phyloP scores from a whole-genome alignment of 371 early-diverging fungal species.

The Racocetra persica region DNA sequence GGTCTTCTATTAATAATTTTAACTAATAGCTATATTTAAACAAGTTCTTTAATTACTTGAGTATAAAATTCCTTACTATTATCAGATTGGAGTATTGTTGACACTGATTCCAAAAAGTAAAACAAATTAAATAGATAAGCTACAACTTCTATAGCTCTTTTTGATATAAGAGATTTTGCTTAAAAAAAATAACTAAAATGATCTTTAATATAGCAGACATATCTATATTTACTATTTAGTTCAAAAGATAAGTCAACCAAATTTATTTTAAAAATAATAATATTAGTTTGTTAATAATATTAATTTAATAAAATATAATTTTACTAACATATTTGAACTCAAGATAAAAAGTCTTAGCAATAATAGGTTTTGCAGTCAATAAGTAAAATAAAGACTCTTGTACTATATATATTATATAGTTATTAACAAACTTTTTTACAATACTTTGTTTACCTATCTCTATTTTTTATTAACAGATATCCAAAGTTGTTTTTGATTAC shows the following conservation, averaged over 20 bases:
- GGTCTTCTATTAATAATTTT: conserved; percentile 24
- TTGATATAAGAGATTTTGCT: background rate
- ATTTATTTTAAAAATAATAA: background rate
- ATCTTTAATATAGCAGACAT: background rate
- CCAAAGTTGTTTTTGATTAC: too few species aligned
- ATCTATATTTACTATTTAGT: background rate
- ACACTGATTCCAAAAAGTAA: background rate
- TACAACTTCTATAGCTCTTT: background rate
- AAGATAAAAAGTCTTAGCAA: too few species aligned
- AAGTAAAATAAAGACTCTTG: too few species aligned
- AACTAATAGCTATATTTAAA: background rate
- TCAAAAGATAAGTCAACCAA: background rate
- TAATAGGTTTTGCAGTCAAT: too few species aligned
- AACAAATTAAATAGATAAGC: conserved; percentile 15
- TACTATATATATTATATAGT: too few species aligned
- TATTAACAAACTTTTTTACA: too few species aligned
- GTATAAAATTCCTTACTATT: conserved; percentile 1
- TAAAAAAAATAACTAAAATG: conserved; percentile 20
- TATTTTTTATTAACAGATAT: too few species aligned
- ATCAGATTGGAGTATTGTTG: conserved; percentile 13
- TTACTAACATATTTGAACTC: too few species aligned
- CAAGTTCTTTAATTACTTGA: conserved; percentile 8
- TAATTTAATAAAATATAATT: too few species aligned
- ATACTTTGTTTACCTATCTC: too few species aligned
- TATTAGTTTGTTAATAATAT: too few species aligned